Base-by-base conservation (phyloP, 805 yeast genomes). In the Candida nemodendra region DNA sequence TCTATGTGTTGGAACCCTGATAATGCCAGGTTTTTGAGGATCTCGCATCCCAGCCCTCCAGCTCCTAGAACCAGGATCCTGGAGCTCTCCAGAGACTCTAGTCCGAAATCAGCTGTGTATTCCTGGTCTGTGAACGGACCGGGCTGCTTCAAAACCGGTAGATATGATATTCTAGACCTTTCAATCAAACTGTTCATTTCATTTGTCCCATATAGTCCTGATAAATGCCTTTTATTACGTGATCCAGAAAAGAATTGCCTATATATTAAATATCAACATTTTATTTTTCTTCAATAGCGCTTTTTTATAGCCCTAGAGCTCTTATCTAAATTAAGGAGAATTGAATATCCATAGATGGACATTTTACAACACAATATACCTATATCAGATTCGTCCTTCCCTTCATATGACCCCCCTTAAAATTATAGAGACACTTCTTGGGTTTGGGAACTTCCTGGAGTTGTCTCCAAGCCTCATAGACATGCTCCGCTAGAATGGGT, bases 401-500 rank as follows among this genome's bases (percentile, higher is more conserved):
- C 43, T 65, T 68, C 27, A 81, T 64, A 44, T 76, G 62, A 2
- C 89, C 88, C 9, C 89, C 95, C 22, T 79, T 75, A 58, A 81
- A 87, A 36, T 83, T 79, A 42, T 88, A 69, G 29, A 80, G 57
- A 2, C 93, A 83, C 42, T 73, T 77, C 45, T 78, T 81, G 31
- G 70, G 74, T 52, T 75, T 76, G 30, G 72, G 71, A 2, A 59
- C 64, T 2, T 69, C 62, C 59, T 89, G 96, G 29, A 87, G 61
- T 36, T 82, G 65, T 53, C 96, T 69, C 89, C 93, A 88, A 0
- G 97, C 96, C 54, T 88, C 96, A 42, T 81, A 81, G 9, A 90
- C 80, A 59, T 90, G 96, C 41, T 78, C 76, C 0, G 91, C 86
- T 56, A 78, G 67, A 25, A 90, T 71, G 0, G 96, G 96, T 39